Evolutionary conservation across 192 early-diverging fungal genomes (phyloP).

Genomic region (Coemansia sp.): DNA sequence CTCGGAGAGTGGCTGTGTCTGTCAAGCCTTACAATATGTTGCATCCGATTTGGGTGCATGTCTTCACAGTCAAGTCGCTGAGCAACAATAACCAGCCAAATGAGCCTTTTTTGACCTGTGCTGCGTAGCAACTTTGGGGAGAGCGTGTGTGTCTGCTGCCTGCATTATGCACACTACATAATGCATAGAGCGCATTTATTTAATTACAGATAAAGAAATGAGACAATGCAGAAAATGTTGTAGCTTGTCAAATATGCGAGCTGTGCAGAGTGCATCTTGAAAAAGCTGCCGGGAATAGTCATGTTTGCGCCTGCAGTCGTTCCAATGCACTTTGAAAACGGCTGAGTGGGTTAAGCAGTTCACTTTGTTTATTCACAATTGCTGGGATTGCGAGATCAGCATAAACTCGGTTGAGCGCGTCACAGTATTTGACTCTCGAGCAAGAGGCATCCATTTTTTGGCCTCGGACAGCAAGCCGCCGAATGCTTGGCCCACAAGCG

Average conservation of each 20-base stretch:
- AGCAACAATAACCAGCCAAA: neutral
- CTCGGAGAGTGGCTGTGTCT: neutral
- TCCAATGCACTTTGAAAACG: neutral
- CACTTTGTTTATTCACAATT: no score
- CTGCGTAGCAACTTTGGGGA: neutral
- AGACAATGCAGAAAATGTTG: neutral
- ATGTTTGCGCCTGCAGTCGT: neutral
- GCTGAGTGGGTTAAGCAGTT: neutral
- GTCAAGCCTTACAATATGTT: neutral
- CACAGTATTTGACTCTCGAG: no score
- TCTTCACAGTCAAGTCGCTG: neutral
- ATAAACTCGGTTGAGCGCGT: no score
- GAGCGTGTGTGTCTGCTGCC: neutral
- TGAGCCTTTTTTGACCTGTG: neutral
- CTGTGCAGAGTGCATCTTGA: neutral
- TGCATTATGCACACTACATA: neutral
- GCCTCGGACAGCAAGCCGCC: no score
- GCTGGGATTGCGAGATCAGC: no score
- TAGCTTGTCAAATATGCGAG: neutral
- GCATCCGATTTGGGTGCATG: neutral
- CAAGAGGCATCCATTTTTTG: no score
- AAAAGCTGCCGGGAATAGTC: neutral
- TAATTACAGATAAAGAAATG: neutral
- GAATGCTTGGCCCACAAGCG: no score
- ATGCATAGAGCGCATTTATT: no score